These are phyloP conservation scores for Rhizopogon salebrosus DNA, from an alignment of 768 basidiomycete species.

Conservation along the genomic window DNA sequence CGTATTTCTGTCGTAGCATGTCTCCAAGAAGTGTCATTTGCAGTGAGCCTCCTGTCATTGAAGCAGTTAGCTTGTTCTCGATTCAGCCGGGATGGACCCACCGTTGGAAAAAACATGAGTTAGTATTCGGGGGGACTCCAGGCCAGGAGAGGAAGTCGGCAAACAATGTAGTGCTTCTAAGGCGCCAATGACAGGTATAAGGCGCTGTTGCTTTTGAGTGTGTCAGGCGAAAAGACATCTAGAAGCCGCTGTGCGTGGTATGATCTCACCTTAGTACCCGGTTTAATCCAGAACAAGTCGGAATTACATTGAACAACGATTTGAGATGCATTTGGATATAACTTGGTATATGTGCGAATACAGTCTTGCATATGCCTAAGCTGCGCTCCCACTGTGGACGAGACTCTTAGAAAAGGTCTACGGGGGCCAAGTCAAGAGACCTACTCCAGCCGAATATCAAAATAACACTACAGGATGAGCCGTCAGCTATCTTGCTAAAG, in stretches of 20 bases:
- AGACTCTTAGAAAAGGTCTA: background rate
- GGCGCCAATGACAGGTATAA: constrained; percentile 18
- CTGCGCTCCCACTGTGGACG: constrained; percentile 17
- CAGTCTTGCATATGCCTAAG: constrained; percentile 23
- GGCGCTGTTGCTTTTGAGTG: too few species aligned
- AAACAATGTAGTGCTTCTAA: constrained; percentile 21
- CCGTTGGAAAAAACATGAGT: constrained; percentile 27
- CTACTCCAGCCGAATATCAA: constrained; percentile 26
- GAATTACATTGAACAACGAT: constrained; percentile 20
- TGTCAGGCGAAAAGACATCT: too few species aligned
- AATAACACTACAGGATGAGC: constrained; percentile 16
- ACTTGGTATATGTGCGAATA: constrained; percentile 16
- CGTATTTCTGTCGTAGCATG: constrained; percentile 16
- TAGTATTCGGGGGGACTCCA: constrained; percentile 16
- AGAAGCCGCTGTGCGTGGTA: background rate
- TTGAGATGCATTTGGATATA: constrained; percentile 23
- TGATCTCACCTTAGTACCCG: constrained; percentile 10
- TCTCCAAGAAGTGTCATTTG: constrained; percentile 16
- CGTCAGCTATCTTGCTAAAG: background rate
- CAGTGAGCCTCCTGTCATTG: constrained; percentile 15
- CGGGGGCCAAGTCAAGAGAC: background rate
- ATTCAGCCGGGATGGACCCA: constrained; percentile 1
- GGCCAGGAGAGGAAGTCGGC: background rate
- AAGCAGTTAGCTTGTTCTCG: background rate
- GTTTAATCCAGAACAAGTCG: constrained; percentile 15